Percentiles rank a stretch among this genome's conserved stretches.
These are phyloP conservation scores for Pueraria montana DNA, from an alignment of 306 rosid genomes.

Conservation along the genomic window DNA sequence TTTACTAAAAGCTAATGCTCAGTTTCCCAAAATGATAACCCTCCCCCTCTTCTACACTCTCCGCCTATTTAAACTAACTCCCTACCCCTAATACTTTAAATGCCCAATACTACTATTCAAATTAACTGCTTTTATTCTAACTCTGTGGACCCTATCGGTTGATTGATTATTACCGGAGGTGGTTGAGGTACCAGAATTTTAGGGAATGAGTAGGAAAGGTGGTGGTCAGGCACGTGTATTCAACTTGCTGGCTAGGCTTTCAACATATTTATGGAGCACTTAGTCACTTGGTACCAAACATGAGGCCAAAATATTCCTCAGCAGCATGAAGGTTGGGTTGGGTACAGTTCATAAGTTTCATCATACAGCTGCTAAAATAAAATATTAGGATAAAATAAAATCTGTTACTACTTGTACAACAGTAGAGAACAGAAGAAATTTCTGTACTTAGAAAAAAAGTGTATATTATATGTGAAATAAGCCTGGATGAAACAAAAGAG, in stretches of 20 bases:
- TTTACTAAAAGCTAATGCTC: neutral
- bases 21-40: neutral
- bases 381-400: conserved; percentile 6
- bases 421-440: neutral
- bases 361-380: neutral
- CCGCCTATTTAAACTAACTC: neutral
- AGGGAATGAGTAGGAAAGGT: neutral
- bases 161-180: conserved; percentile 13
- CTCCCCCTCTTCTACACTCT: neutral
- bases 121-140: neutral
- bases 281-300: neutral
- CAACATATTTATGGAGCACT: neutral
- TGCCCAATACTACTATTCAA: neutral
- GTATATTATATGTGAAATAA: conserved; percentile 13
- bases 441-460: neutral
- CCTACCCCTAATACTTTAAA: neutral
- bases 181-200: conserved; percentile 23
- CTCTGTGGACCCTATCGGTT: neutral
- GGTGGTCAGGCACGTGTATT: conserved; percentile 6
- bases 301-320: neutral
- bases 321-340: conserved; percentile 16
- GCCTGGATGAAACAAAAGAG: neutral
- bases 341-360: conserved; percentile 25
- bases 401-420: conserved; percentile 3
- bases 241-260: conserved; percentile 18